phyloP scores from a whole-genome alignment of 164 flowering plant species.

The Stephania japonica region DNA sequence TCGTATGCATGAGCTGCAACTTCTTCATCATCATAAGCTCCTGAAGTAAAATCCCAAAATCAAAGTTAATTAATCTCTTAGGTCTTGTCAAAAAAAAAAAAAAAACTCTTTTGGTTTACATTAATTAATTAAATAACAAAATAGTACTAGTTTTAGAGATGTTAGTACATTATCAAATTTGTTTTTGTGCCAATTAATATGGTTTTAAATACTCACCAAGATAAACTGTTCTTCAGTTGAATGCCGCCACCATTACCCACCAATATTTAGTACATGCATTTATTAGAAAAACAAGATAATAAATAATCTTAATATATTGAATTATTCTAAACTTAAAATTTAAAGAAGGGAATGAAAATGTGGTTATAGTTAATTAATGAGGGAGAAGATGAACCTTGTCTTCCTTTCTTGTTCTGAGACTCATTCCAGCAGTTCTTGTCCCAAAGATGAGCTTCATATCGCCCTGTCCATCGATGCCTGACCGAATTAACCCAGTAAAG shows the following conservation, averaged over 20 bases:
- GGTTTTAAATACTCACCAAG: conserved; percentile 46
- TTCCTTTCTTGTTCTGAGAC: conserved; percentile 82
- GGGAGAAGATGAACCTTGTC: conserved; percentile 53
- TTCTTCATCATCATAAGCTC: conserved; percentile 90
- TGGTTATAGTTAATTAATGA: not conserved
- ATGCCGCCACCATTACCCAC: conserved; percentile 14
- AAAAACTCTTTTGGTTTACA: too few species aligned
- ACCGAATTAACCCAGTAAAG: not conserved
- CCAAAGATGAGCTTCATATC: conserved; percentile 98
- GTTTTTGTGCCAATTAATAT: too few species aligned
- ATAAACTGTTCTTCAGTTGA: conserved; percentile 46
- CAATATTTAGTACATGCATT: not conserved
- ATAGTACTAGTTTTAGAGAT: not conserved
- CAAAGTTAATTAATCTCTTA: not conserved
- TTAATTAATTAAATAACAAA: not conserved
- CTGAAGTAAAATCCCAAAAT: conserved; percentile 21
- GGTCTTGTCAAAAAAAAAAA: too few species aligned
- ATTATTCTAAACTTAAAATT: not conserved
- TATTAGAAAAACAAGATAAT: not conserved
- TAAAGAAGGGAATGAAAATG: not conserved
- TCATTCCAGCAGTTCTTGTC: conserved; percentile 93
- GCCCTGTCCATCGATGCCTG: conserved; percentile 92
- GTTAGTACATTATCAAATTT: too few species aligned
- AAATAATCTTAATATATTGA: not conserved
- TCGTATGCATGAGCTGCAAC: conserved; percentile 96